Percentiles rank a stretch among this genome's conserved stretches.
Evolutionary conservation across 176 grass and related monocot genomes (phyloP).

Genomic region (Sorghum bicolor): DNA sequence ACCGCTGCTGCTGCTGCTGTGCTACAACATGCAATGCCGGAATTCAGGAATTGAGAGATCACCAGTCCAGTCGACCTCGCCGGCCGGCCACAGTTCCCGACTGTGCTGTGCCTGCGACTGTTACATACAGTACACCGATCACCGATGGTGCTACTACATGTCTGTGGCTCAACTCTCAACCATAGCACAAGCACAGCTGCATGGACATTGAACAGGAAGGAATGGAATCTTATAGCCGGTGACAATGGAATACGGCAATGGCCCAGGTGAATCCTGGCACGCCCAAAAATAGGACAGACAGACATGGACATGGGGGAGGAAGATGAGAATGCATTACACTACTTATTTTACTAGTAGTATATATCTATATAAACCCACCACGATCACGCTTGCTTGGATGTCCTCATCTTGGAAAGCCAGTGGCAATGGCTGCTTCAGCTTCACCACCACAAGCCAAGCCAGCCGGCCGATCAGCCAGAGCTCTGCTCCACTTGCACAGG

Average conservation of each 20-base stretch:
- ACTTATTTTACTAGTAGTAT: constrained; percentile 17
- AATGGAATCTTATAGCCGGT: not conserved
- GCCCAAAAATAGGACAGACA: constrained; percentile 9
- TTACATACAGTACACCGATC: no score
- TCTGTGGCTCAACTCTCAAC: no score
- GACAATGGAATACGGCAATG: not conserved
- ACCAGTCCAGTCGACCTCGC: not conserved
- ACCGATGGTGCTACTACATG: no score
- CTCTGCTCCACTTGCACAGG: not conserved
- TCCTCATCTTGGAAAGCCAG: not conserved
- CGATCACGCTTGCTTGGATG: constrained; percentile 6
- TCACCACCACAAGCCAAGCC: not conserved
- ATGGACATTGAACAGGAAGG: not conserved
- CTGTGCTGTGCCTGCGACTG: no score
- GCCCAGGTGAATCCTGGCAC: constrained; percentile 9
- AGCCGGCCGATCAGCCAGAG: not conserved
- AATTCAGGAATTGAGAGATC: not conserved
- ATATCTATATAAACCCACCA: constrained; percentile 12
- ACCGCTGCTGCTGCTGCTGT: no score
- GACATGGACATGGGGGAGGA: not conserved
- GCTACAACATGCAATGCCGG: not conserved
- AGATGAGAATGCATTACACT: not conserved
- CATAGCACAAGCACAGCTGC: no score
- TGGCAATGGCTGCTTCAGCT: not conserved
- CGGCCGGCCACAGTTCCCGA: not conserved